Evolutionary conservation across 2,329 filamentous ascomycete species (phyloP), one percentile per base, ranked within the genome.

Genomic region (Colletotrichum karsti): DNA sequence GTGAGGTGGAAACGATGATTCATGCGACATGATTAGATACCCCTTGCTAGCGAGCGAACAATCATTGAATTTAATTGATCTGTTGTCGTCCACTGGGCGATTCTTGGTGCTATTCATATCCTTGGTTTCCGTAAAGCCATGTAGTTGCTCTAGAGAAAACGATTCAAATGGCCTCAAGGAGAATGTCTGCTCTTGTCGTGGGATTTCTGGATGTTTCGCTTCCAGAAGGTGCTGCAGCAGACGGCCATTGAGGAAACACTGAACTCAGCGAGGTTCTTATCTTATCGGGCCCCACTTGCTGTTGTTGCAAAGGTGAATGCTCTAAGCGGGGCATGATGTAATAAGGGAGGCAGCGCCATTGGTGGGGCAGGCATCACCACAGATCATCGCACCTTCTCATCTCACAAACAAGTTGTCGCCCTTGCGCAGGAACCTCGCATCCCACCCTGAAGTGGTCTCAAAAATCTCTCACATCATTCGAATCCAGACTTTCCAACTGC

Each of bases 241-340:
- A n/a, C n/a, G n/a, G n/a, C n/a, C n/a, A n/a, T n/a, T n/a, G n/a
- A n/a, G n/a, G n/a, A n/a, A n/a, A n/a, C n/a, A n/a, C 35, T 13
- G 35, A 37, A n/a, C 22, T 57, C 30, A 44, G 28, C 41, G 22
- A 41, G 33, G 3, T 10, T 3, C 64, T 64, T 58, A 65, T 55
- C 65, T 68, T 68, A 65, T 68, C 65, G 39, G 12, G n/a, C n/a
- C n/a, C n/a, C n/a, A 35, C 33, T 15, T 3, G 12, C 33, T 35
- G 33, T 42, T 35, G 55, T 42, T 37, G 42, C 18, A 50, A 57
- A n/a, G n/a, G n/a, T n/a, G n/a, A n/a, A 59, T 65, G 65, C 65
- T 59, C 24, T 4, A 68, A 65, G 65, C 60, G 65, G 46, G 60
- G 65, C 54, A 68, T 68, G 65, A 68, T 68, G 65, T 68, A 68